phyloP scores from a whole-genome alignment of 805 yeast genomes.

The Hyphopichia homilentoma region DNA sequence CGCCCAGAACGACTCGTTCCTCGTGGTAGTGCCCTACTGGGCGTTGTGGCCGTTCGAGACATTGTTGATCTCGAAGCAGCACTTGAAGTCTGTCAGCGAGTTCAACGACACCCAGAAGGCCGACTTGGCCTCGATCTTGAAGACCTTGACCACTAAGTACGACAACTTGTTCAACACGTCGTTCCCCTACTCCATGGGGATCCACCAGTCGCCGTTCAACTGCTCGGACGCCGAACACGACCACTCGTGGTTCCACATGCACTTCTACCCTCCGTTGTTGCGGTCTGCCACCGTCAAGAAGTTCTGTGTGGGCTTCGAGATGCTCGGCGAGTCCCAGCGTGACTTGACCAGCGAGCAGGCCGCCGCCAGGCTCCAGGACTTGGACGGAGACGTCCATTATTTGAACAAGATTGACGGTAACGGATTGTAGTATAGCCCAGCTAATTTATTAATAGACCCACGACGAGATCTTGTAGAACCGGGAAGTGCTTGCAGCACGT shows the following conservation, averaged over 20 bases:
- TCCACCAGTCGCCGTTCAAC: constrained; percentile 69
- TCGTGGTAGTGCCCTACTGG: constrained; percentile 77
- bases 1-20: constrained; percentile 55
- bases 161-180: constrained; percentile 67
- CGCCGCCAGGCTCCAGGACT: constrained; percentile 48
- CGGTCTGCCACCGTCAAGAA: constrained; percentile 73
- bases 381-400: constrained; percentile 38
- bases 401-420: constrained; percentile 7
- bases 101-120: constrained; percentile 43
- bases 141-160: constrained; percentile 55
- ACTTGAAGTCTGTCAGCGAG: constrained; percentile 46
- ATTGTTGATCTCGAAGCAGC: constrained; percentile 54
- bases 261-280: constrained; percentile 74
- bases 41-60: constrained; percentile 83
- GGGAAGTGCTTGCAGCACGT: too few relatives aligned
- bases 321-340: constrained; percentile 66
- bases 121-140: constrained; percentile 56
- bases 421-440: background rate
- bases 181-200: constrained; percentile 80
- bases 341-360: constrained; percentile 67
- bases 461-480: too few relatives aligned
- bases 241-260: constrained; percentile 59
- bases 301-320: constrained; percentile 72
- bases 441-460: too few relatives aligned
- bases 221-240: constrained; percentile 36